Evolutionary conservation across 2,329 filamentous ascomycete genomes (phyloP), one percentile per base, ranked within the genome.

Genomic region (Fusarium pseudoanthophilum): DNA sequence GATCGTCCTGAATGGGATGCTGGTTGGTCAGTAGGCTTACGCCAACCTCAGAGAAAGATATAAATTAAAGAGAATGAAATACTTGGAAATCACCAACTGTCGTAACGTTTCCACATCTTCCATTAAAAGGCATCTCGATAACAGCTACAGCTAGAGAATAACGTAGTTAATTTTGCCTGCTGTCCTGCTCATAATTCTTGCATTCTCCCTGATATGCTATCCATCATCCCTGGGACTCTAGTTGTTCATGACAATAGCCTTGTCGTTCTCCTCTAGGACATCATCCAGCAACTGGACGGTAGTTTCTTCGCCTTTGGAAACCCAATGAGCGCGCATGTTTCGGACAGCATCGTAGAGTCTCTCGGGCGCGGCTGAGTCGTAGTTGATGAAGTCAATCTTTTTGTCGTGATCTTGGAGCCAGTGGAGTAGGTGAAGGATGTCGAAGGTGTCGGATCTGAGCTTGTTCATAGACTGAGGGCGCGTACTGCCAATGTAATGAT

Each of bases 291-390:
- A 7, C 11, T 46, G 18, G 2, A 21, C 18, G 18, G 43, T 46
- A 2, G 18, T 46, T 1, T 4, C 0, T 0, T 46, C 18, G 8
- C 8, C 43, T 1, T 4, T 28, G 18, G 5, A 46, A 21, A 2
- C 18, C 24, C 43, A 46, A 46, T 46, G 18, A 11, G 8, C 24
- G 4, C 43, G 24, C 43, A 46, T 28, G 5, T 46, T 6, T 11
- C 24, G 24, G 24, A 11, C 24, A 28, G 43, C 18, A 15, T 46
- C 24, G 43, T 21, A 28, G 3, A 46, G 43, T 28, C 18, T 46
- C 13, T 28, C 18, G 9, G 43, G 24, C 0, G 43, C 3, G 24
- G 13, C 24, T 5, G 43, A 5, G 11, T 46, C 43, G 14, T 46
- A 46, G 18, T 6, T 46, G 18, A 5, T 7, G 8, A 46, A 46